Base-by-base conservation (phyloP, 257 asterid species). In the Solanum arcanum region DNA sequence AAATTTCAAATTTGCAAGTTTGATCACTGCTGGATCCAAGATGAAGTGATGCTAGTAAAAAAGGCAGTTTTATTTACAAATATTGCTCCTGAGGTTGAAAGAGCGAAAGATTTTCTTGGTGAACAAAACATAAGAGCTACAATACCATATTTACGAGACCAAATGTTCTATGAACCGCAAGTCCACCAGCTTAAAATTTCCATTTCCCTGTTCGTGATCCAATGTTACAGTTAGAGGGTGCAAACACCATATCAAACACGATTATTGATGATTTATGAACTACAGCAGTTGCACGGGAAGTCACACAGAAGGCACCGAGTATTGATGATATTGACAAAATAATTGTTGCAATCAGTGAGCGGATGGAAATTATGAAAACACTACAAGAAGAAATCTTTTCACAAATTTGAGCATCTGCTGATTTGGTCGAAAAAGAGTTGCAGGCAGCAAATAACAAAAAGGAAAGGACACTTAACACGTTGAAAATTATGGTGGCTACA, bases 401-500 rank as follows among this genome's bases (percentile, higher is more conserved):
- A 27, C 70, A 25, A 10, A n/a, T 25, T 25, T 11, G 72, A n/a
- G 35, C 33, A 25, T 29, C 35, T n/a, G 72, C 4, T 25, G 33
- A 12, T 64, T 64, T 64, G 2, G 35, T n/a, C 35, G 3, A 64
- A 64, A 64, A 16, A 11, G 72, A 64, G 18, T 25, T 64, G 72
- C 18, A 64, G 18, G 16, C 3, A 64, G 29, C 18, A 64, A 64
- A 62, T 62, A n/a, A 62, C 69, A 62, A 62, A 62, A 62, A 62
- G 70, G 70, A 11, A 62, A 15, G 70, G 31, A 62, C 70, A 66
- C 31, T 25, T 66, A 25, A 25, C 73, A 12, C 92, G 49, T 90
- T 96, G 89, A 97, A 92, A 49, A 93, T 94, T 88, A 91, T 94
- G 42, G 89, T 95, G 88, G 92, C 92, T 49, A 97, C 95, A 39